Base-by-base conservation (phyloP, 495 filamentous ascomycete species). In the Cryomyces antarcticus region DNA sequence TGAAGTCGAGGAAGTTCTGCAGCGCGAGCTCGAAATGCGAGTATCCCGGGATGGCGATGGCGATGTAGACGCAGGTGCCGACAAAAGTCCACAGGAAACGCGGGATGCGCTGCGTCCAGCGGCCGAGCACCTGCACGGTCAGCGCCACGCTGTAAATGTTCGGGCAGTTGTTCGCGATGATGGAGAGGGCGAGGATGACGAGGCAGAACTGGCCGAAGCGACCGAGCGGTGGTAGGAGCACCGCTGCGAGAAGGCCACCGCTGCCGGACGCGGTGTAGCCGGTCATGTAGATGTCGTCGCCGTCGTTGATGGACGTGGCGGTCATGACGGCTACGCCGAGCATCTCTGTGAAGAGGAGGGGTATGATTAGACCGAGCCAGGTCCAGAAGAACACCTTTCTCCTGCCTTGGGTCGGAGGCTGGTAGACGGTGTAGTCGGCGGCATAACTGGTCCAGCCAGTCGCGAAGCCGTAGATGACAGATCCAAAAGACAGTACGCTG, bases 131-230 rank as follows among this genome's bases (percentile, higher is more conserved):
- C 57, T 88, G 82, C 39, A 88, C 66, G 30, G 77, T 77, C 27
- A 92, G 68, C 3, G 71, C 71, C 37, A 89, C 74, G 33, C 80
- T 83, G 66, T 93, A 93, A 51, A 84, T 79, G 63, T 80, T 85
- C n/a, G 88, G 82, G 62, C 77, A 85, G 63, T 86, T 87, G 64
- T 80, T 88, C 44, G 80, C 78, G 49, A 87, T 71, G 54, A 84
- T 87, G 49, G 73, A 77, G 28, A 88, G 69, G 0, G 81, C 78
- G 5, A 92, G 72, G 37, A 92, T 64, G 41, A 87, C 74, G 13
- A 92, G 55, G 59, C 83, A 89, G 66, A 89, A 85, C 53, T 82
- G 70, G 46, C 83, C 83, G 52, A 88, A 87, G 37, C 66, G 63
- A 27, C 82, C 83, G 0, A 86, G 65, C 9, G 33, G 33, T 2